Evolutionary conservation across 1,284 basidiomycete genomes (phyloP).

Genomic region (Apiotrichum sp.): DNA sequence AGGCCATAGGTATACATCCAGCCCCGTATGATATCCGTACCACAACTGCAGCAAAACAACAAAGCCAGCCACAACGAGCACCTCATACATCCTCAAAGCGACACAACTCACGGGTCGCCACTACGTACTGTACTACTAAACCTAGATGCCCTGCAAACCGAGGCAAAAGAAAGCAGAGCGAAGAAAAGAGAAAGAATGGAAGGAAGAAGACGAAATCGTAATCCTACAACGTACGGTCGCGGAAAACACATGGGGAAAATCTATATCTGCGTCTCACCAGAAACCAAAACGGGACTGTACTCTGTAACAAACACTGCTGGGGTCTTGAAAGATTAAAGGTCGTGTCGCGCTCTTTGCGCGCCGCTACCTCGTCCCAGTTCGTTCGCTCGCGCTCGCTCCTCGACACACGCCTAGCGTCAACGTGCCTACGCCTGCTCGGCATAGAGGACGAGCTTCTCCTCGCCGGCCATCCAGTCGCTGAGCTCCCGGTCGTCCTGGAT

Average conservation of each 20-base stretch:
- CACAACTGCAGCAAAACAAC: too few relatives aligned
- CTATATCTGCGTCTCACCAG: background rate
- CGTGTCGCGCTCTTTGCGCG: too few relatives aligned
- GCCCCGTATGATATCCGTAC: too few relatives aligned
- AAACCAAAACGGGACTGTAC: background rate
- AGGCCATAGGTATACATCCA: too few relatives aligned
- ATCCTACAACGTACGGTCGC: too few relatives aligned
- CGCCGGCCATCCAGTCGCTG: conserved; percentile 70
- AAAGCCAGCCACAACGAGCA: background rate
- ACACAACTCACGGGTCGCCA: too few relatives aligned
- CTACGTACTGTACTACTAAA: too few relatives aligned
- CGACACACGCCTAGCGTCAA: background rate
- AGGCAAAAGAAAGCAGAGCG: conserved; percentile 3
- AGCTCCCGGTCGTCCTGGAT: conserved; percentile 67
- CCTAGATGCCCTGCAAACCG: background rate
- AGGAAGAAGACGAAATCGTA: conserved; percentile 14
- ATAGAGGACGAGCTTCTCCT: conserved; percentile 75
- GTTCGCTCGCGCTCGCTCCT: too few relatives aligned
- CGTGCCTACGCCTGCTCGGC: conserved; percentile 50
- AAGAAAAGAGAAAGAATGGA: conserved; percentile 2
- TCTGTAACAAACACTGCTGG: too few relatives aligned
- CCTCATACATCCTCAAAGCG: too few relatives aligned
- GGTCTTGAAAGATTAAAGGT: too few relatives aligned
- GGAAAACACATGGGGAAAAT: background rate
- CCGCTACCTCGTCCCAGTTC: too few relatives aligned